A percentile compares a stretch with the other conserved stretches of the same genome.
These are phyloP conservation scores for Aegle marmelos DNA, from an alignment of 345 rosid genomes.

Conservation along the genomic window DNA sequence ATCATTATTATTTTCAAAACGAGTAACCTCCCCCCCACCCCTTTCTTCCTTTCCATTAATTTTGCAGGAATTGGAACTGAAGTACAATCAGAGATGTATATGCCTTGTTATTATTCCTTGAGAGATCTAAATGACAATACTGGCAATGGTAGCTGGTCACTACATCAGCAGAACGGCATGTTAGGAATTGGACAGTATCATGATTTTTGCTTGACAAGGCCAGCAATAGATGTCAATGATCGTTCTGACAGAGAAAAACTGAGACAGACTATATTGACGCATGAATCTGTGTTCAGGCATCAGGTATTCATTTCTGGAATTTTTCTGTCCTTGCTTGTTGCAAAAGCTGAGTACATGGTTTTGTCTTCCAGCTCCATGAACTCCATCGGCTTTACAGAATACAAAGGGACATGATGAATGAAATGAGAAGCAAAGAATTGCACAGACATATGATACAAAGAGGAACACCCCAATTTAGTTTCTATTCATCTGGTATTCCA, in stretches of 20 bases:
- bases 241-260: constrained; percentile 47
- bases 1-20: neutral
- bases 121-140: constrained; percentile 47
- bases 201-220: constrained; percentile 31
- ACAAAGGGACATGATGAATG: constrained; percentile 77
- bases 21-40: neutral
- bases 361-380: constrained; percentile 48
- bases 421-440: constrained; percentile 47
- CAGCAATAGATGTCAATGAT: constrained; percentile 22
- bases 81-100: constrained; percentile 56
- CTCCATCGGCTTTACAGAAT: constrained; percentile 70
- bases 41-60: neutral
- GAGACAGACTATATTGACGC: constrained; percentile 66
- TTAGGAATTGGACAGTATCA: constrained; percentile 40
- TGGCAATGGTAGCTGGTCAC: constrained; percentile 45
- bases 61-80: constrained; percentile 67
- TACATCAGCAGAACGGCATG: constrained; percentile 31
- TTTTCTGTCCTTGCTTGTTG: neutral
- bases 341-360: neutral
- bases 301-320: constrained; percentile 45
- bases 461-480: constrained; percentile 30
- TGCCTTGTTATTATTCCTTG: constrained; percentile 46
- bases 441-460: constrained; percentile 20
- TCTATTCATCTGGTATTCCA: constrained; percentile 19
- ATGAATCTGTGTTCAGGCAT: constrained; percentile 63